Evolutionary conservation across 345 rosid genomes (phyloP).

Genomic region (Moricandia arvensis): DNA sequence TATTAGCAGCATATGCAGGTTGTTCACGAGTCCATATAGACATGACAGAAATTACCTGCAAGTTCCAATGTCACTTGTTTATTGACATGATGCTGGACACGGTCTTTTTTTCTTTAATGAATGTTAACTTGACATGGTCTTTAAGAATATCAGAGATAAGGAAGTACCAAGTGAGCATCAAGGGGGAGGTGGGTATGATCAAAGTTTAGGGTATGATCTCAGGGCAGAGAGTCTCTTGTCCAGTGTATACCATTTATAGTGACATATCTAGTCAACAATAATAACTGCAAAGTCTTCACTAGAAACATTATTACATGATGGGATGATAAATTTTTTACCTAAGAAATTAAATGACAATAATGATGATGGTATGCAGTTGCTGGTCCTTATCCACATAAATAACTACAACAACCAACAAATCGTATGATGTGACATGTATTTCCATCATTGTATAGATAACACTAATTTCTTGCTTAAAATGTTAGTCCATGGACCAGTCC

Average conservation of each 20-base stretch:
- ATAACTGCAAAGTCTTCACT: neutral
- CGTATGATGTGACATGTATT: constrained; percentile 10
- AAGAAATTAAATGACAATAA: neutral
- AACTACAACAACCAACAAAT: constrained; percentile 17
- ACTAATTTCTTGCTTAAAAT: neutral
- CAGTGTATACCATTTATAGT: neutral
- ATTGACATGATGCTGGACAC: neutral
- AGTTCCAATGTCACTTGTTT: constrained; percentile 1
- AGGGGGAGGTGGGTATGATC: constrained; percentile 96
- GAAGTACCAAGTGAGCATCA: constrained; percentile 91
- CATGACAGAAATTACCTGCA: constrained; percentile 97
- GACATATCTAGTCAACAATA: neutral
- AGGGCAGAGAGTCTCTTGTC: neutral
- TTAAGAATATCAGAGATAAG: neutral
- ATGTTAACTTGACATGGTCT: too few relatives aligned
- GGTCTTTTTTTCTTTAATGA: too few relatives aligned
- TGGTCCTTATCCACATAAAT: constrained; percentile 29
- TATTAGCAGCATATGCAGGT: constrained; percentile 93
- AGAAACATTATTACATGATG: neutral
- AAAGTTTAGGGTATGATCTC: too few relatives aligned
- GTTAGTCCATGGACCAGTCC: neutral
- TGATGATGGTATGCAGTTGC: neutral
- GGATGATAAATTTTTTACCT: neutral
- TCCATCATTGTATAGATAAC: neutral
- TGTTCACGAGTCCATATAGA: constrained; percentile 95